These are phyloP conservation scores for Rhododendron henanense DNA, from an alignment of 148 eudicot species.

Conservation along the genomic window DNA sequence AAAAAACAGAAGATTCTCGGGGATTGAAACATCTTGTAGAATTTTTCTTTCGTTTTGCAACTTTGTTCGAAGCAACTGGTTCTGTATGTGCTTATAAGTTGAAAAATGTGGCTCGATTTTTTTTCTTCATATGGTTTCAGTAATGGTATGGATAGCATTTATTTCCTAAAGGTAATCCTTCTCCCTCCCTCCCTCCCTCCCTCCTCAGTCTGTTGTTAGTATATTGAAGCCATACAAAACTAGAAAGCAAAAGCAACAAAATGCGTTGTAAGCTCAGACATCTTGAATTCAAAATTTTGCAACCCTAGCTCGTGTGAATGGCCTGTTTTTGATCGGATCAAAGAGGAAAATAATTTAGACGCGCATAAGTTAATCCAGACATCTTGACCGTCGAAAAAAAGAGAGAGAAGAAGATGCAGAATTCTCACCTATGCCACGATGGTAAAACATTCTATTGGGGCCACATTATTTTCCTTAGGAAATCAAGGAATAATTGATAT, in stretches of 20 bases:
- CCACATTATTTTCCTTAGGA: neutral
- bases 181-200: neutral
- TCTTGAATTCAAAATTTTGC: too few relatives aligned
- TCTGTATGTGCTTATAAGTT: neutral
- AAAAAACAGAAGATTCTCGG: slow-evolving; percentile 76
- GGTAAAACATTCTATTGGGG: neutral
- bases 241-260: neutral
- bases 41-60: neutral
- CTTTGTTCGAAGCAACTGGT: neutral
- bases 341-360: too few relatives aligned
- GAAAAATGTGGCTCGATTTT: neutral
- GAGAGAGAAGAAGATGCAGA: too few relatives aligned
- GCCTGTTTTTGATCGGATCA: too few relatives aligned
- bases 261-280: too few relatives aligned
- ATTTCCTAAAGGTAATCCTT: neutral
- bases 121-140: neutral
- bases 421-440: neutral
- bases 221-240: neutral
- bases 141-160: neutral
- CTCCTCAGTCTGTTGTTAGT: too few relatives aligned
- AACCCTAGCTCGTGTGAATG: too few relatives aligned
- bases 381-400: too few relatives aligned
- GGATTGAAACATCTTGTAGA: slow-evolving; percentile 25
- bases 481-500: too few relatives aligned
- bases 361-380: too few relatives aligned